Evolutionary conservation across 225 moss, liverwort and hornwort species (phyloP), one percentile per base, ranked within the genome.

Genomic region (Pseudoscleropodium purum): DNA sequence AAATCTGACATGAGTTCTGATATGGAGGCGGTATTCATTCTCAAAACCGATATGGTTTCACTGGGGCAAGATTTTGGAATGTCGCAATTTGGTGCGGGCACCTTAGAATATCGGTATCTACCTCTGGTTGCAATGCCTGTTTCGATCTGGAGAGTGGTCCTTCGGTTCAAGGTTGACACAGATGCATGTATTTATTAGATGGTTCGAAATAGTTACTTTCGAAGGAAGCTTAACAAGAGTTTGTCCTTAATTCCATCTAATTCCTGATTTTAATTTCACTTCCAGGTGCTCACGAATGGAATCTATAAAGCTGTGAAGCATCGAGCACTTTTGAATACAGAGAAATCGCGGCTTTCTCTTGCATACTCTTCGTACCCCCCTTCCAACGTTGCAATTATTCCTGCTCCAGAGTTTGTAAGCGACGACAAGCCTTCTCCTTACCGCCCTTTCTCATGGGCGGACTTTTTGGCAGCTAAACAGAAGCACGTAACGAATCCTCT

Each of bases 381-480:
- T 51, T 68, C 68, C 79, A 52, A 56, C 36, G 30, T 79, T 72
- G 84, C 79, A 54, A 88, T 88, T 72, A 54, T 72, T 88, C 70
- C 84, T 88, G 87, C 84, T 45, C 37, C 63, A 30, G 72, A 88
- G 43, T 72, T 90, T 11, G 63, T 84, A 24, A 84, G 79, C 45
- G 45, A 62, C 6, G 52, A 79, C 63, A 84, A 88, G 87, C 79
- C 84, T 62, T 90, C 84, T 90, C 84, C 41, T 68, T 87, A 90
- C 87, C 79, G 69, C 36, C 84, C 90, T 70, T 90, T 88, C 72
- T 88, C 87, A 39, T 90, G 84, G 87, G 84, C 64, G 8, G 90
- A 79, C 33, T 90, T 88, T 56, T 56, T 64, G 84, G 87, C 79
- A 79, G 90, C 90, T 12, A 87, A 90, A 72, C 84, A 90, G 90